phyloP scores from a whole-genome alignment of 345 rosid species.

The Euphorbia pulcherrima region DNA sequence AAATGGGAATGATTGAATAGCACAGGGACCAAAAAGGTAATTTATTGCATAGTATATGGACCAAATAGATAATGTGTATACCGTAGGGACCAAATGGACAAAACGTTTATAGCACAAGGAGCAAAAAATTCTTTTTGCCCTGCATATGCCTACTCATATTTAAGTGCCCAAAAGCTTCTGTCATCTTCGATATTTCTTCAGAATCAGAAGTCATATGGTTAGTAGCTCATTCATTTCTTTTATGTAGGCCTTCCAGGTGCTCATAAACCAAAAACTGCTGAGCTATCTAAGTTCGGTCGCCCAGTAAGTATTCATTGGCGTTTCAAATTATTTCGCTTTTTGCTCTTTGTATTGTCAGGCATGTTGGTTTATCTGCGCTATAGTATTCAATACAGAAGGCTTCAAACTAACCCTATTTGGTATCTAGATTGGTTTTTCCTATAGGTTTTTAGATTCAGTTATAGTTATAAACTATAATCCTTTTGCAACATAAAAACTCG shows the following conservation, averaged over 20 bases:
- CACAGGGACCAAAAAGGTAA: too few relatives aligned
- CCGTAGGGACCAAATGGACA: too few relatives aligned
- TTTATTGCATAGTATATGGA: too few relatives aligned
- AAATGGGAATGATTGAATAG: too few relatives aligned
- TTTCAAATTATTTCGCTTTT: neutral
- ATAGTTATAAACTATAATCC: neutral
- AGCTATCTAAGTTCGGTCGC: slow-evolving; percentile 63
- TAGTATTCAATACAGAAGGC: neutral
- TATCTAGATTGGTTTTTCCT: neutral
- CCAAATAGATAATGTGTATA: too few relatives aligned
- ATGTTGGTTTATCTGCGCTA: neutral
- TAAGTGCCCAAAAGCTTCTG: neutral
- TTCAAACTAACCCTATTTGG: neutral
- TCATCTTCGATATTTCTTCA: neutral
- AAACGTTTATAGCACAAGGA: too few relatives aligned
- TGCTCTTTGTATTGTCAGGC: too few relatives aligned
- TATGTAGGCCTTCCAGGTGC: slow-evolving; percentile 71
- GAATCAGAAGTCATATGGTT: neutral
- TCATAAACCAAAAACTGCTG: slow-evolving; percentile 57
- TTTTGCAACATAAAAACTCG: neutral
- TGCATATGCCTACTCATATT: too few relatives aligned
- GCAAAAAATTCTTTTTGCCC: too few relatives aligned
- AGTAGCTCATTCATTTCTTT: slow-evolving; percentile 3
- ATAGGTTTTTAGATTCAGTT: neutral
- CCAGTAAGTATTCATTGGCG: slow-evolving; percentile 44